Percentiles rank a stretch among this genome's conserved stretches.
Conservation (phyloP, 192 early-diverging fungal genomes). For the Funneliformis mosseae region DNA sequence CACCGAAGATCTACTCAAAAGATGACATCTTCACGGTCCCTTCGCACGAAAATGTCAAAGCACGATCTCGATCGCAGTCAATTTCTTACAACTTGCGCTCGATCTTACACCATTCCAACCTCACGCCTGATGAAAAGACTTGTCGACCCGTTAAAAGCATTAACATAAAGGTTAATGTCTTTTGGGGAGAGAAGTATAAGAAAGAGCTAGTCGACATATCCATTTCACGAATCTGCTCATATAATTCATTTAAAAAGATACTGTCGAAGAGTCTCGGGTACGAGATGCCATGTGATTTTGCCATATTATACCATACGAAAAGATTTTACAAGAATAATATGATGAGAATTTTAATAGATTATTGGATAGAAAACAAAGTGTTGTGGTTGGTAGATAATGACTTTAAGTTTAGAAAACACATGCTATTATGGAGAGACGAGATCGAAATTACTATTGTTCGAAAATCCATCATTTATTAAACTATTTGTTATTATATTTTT, state of each 20-base stretch:
- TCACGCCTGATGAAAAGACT: background rate
- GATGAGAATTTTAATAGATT: background rate
- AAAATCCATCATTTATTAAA: background rate
- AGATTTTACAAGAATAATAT: background rate
- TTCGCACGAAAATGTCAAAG: background rate
- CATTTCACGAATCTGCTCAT: background rate
- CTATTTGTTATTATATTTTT: background rate
- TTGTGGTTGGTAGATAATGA: background rate
- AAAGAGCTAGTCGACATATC: background rate
- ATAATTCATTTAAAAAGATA: background rate
- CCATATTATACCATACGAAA: background rate
- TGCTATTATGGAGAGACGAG: background rate
- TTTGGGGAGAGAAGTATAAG: background rate
- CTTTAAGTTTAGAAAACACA: background rate
- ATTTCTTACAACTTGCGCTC: background rate
- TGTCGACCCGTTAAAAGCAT: background rate
- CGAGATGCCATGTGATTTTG: background rate
- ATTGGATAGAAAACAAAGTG: background rate
- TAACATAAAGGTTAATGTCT: background rate
- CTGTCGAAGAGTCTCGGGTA: background rate
- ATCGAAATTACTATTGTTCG: background rate
- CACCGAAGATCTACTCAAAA: background rate
- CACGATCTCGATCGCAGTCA: background rate
- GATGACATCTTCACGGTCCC: background rate
- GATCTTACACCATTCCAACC: background rate